Evolutionary conservation across 2,329 filamentous ascomycete species (phyloP), one percentile per base, ranked within the genome.

Genomic region (Fusarium azukiicola): DNA sequence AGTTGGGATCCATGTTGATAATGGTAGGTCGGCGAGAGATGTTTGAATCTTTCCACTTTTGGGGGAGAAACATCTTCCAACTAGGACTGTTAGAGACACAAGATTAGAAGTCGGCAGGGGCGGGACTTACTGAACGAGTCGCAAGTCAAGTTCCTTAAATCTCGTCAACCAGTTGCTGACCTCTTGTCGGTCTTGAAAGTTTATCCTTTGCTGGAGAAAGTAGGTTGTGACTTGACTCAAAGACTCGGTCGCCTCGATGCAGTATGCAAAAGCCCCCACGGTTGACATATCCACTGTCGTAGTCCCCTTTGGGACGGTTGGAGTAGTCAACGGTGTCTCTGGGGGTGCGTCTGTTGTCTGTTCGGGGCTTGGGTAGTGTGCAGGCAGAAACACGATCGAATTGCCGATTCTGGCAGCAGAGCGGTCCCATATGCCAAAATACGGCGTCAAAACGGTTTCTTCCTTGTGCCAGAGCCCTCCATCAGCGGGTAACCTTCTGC

Each of bases 81-180:
- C 84, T n/a, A n/a, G n/a, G n/a, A n/a, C n/a, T n/a, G n/a, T n/a
- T n/a, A n/a, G n/a, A n/a, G n/a, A n/a, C n/a, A n/a, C n/a, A n/a
- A n/a, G n/a, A n/a, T n/a, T n/a, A n/a, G n/a, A n/a, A n/a, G n/a
- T n/a, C n/a, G n/a, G n/a, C n/a, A n/a, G n/a, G n/a, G n/a, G n/a
- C n/a, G n/a, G n/a, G 7, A 76, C 84, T n/a, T 54, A 86, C 84
- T 89, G 88, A 1, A 90, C 87, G 0, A 90, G 83, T 0, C 88
- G 86, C 1, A 90, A 75, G 74, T 91, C 90, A 5, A 91, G 78
- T 73, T 90, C 89, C 49, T 91, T 91, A 81, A 91, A 91, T 12
- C 89, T 80, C 9, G 86, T 89, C 6, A 90, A 81, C 89, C 80
- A 90, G 49, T 85, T 85, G 8, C 86, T 83, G n/a, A 90, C 85